Conservation (phyloP, 1,139 yeast species). For the Ogataea hybrid region DNA sequence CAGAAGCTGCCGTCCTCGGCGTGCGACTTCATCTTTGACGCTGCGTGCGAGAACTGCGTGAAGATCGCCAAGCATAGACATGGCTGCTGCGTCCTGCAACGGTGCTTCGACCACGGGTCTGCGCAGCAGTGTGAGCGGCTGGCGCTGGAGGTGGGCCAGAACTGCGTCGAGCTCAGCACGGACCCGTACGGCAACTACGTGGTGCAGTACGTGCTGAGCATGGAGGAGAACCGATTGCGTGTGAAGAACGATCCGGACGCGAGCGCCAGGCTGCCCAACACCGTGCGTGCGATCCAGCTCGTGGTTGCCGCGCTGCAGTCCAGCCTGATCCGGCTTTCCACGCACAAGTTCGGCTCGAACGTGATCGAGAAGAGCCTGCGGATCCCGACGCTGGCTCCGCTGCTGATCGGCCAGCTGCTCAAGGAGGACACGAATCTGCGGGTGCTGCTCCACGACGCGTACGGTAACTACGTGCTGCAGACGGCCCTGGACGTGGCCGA, state of each 20-base stretch:
- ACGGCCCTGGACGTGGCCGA: constrained; percentile 76
- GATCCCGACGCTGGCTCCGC: constrained; percentile 45
- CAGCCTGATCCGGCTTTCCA: constrained; percentile 62
- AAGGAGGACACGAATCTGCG: constrained; percentile 44
- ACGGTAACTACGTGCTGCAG: constrained; percentile 86
- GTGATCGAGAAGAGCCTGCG: constrained; percentile 87
- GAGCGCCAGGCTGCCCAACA: constrained; percentile 42
- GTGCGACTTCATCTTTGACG: constrained; percentile 84
- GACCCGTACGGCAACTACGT: constrained; percentile 98
- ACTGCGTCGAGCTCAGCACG: constrained; percentile 68
- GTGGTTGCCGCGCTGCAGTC: constrained; percentile 31
- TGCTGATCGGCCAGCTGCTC: constrained; percentile 43
- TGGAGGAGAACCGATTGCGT: constrained; percentile 39
- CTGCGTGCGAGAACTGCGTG: constrained; percentile 72
- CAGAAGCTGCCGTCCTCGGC: constrained; percentile 67
- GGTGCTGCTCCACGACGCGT: constrained; percentile 49
- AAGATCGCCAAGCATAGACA: constrained; percentile 94
- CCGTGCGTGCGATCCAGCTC: constrained; percentile 29
- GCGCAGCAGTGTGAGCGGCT: constrained; percentile 61
- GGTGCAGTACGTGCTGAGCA: constrained; percentile 79
- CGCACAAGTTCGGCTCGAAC: constrained; percentile 91
- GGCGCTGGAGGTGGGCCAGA: constrained; percentile 48
- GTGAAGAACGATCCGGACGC: constrained; percentile 27
- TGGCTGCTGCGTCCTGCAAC: constrained; percentile 95
- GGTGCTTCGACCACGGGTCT: constrained; percentile 85